Evolutionary conservation across 371 early-diverging fungal genomes (phyloP), one percentile per base, ranked within the genome.

Genomic region (Mortierella sp.): DNA sequence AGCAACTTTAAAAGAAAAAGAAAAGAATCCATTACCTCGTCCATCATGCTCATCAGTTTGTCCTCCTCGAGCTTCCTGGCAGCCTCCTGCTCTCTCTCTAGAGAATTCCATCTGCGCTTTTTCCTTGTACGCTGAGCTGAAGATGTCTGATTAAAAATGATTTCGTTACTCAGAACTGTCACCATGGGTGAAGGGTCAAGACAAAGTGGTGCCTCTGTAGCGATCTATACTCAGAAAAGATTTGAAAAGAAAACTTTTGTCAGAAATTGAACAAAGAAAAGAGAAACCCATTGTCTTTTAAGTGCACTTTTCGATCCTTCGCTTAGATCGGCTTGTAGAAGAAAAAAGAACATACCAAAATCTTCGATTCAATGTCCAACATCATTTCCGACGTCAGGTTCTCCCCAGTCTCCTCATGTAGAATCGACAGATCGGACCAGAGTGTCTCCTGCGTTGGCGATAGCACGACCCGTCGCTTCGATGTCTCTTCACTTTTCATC

Each of bases 1-100:
- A n/a, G n/a, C n/a, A n/a, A 37, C 37, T 5, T 5, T 37, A 5
- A 37, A 59, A 58, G 64, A 15, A 46, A 46, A n/a, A 60, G 1
- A 2, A 55, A 29, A 23, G 45, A 59, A 48, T 66, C 37, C 37
- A 37, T 68, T 83, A 89, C 89, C 60, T 84, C 76, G 80, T 89
- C 89, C 87, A 87, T 88, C 65, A 88, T 64, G 64, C 88, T 85
- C 89, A 89, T 87, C 2, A 87, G 57, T 64, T 86, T 87, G 65
- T 84, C 85, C 43, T 84, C 85, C 59, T 89, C 89, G 51, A 85
- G 84, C 75, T 88, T 87, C 61, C 86, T 84, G 26, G 86, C 88
- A 37, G 86, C 71, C 59, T 88, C 87, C 55, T 87, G 87, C 53
- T 88, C 89, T 18, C 87, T 74, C 59, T 89, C 89, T 11, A 85